Base-by-base conservation (phyloP, 2,329 filamentous ascomycete species). In the Aspergillus texensis region DNA sequence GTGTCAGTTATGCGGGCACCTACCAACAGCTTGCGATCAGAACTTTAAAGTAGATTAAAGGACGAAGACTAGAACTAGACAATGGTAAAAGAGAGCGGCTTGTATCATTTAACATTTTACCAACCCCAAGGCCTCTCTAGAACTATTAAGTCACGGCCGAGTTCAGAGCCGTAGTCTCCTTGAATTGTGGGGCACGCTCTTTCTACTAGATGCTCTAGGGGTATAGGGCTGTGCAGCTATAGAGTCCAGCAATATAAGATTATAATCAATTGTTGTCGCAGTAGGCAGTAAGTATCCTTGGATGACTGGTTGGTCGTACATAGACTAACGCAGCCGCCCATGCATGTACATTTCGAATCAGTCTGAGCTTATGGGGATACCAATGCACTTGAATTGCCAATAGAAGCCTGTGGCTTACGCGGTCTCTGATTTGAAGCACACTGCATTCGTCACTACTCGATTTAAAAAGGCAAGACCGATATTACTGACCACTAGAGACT, bases 161-260 rank as follows among this genome's bases (percentile, higher is more conserved):
- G 24, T 3, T 16, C 24, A 14, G 45, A 28, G 12, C 24, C 3
- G 24, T 4, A 28, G 24, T 48, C 12, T 19, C n/a, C 2, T 24
- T 12, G 14, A 6, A 24, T 24, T 24, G 24, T n/a, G 19, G 4
- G 1, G 16, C 39, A 19, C 3, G 16, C 39, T 10, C 19, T 0
- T 9, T 16, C 9, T 19, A 2, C 16, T 28, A 28, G 26, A 28
- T 4, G 16, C 16, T 10, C 39, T 8, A 41, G 8, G 16, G 8
- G 6, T 1, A 9, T n/a, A 9, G 39, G 1, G 16, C 4, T 41
- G 39, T 9, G 19, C n/a, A 3, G 19, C 19, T 19, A 9, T 16
- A 4, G 1, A 41, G 12, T 0, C 14, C 0, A 5, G 34, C 0
- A 5, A 6, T 16, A 39, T 14, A 14, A 14, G 14, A 6, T 39